phyloP scores from a whole-genome alignment of 129 eudicot genomes.

The Pseudognaphalium luteoalbum region DNA sequence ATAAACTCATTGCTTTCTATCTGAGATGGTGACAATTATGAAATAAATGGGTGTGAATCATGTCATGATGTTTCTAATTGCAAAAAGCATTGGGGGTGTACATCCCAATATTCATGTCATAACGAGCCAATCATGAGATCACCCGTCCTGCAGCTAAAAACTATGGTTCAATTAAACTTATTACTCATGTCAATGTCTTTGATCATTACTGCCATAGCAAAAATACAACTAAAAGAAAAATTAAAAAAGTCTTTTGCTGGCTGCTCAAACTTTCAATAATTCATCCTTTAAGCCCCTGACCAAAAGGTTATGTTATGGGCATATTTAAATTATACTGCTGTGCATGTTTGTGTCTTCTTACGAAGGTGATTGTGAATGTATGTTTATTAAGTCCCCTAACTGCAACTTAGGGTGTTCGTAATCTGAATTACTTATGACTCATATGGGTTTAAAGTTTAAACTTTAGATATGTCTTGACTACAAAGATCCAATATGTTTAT shows the following conservation, averaged over 20 bases:
- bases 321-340: background rate
- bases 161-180: background rate
- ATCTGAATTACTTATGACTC: background rate
- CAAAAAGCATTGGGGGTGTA: background rate
- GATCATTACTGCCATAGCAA: background rate
- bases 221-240: background rate
- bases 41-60: background rate
- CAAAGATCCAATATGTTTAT: background rate
- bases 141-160: background rate
- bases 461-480: background rate
- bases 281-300: background rate
- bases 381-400: background rate
- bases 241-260: background rate
- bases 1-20: conserved; percentile 5
- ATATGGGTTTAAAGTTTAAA: background rate
- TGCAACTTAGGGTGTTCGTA: background rate
- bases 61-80: background rate
- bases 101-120: background rate
- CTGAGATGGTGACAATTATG: background rate
- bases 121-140: background rate
- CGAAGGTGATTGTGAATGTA: background rate
- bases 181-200: conserved; percentile 2
- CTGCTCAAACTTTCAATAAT: background rate
- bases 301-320: background rate
- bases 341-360: background rate